These are phyloP conservation scores for Ophiostoma triangulosporum DNA, from an alignment of 2,329 filamentous ascomycete species.

Conservation along the genomic window DNA sequence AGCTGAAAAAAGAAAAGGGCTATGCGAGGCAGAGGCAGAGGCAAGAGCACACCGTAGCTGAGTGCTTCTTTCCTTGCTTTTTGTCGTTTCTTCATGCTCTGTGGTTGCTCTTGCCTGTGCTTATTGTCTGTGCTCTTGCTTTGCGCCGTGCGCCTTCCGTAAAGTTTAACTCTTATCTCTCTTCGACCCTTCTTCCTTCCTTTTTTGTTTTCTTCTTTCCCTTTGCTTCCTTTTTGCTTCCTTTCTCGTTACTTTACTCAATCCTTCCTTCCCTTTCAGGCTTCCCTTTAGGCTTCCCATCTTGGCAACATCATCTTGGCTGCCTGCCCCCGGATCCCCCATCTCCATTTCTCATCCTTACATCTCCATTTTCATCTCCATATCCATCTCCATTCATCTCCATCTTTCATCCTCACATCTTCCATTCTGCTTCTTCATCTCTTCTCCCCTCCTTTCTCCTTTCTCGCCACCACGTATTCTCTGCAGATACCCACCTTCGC, in stretches of 20 bases:
- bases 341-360: too few relatives aligned
- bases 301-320: too few relatives aligned
- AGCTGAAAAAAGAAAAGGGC: conserved; percentile 10
- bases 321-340: too few relatives aligned
- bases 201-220: background rate
- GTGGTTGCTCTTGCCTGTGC: background rate
- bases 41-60: conserved; percentile 11
- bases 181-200: background rate
- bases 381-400: too few relatives aligned
- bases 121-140: background rate
- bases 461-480: background rate
- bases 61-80: conserved; percentile 11
- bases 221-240: background rate
- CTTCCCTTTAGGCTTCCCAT: background rate
- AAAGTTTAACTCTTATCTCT: conserved; percentile 5
- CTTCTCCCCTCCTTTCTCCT: background rate
- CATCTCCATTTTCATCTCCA: too few relatives aligned
- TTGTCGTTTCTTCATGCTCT: background rate
- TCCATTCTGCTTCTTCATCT: background rate
- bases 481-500: background rate
- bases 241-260: background rate
- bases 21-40: conserved; percentile 5
- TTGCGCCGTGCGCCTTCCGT: conserved; percentile 2
- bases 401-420: too few relatives aligned
- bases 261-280: background rate